Conservation (phyloP, 192 early-diverging fungal species). For the Backusella mclennaniae region DNA sequence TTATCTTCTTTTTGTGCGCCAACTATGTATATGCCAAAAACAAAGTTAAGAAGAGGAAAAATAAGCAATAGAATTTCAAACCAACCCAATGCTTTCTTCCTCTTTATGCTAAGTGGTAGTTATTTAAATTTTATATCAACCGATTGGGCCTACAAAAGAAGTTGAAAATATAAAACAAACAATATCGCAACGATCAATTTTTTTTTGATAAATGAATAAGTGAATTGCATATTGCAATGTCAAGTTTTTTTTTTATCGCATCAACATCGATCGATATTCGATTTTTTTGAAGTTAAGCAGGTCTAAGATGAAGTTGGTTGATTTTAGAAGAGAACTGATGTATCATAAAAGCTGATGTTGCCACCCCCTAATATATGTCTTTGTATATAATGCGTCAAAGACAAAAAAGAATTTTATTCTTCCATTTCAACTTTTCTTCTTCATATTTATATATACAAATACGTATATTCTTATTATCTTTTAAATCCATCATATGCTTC, state of each 20-base stretch:
- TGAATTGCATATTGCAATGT: neutral
- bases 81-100: neutral
- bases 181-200: neutral
- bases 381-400: neutral
- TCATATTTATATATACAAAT: neutral
- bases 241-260: neutral
- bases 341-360: neutral
- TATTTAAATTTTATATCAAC: neutral
- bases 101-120: neutral
- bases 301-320: neutral
- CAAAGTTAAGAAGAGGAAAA: neutral
- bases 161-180: neutral
- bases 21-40: neutral
- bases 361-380: neutral
- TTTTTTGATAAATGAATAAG: neutral
- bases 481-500: neutral
- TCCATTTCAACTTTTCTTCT: neutral
- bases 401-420: neutral
- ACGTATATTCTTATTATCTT: neutral
- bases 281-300: neutral
- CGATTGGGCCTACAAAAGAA: neutral
- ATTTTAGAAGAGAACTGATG: slow-evolving; percentile 11
- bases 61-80: neutral
- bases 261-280: neutral
- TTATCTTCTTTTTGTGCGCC: neutral